Percentiles rank a stretch among this genome's conserved stretches.
phyloP scores from a whole-genome alignment of 371 early-diverging fungal genomes.

The Mucor lusitanicus region DNA sequence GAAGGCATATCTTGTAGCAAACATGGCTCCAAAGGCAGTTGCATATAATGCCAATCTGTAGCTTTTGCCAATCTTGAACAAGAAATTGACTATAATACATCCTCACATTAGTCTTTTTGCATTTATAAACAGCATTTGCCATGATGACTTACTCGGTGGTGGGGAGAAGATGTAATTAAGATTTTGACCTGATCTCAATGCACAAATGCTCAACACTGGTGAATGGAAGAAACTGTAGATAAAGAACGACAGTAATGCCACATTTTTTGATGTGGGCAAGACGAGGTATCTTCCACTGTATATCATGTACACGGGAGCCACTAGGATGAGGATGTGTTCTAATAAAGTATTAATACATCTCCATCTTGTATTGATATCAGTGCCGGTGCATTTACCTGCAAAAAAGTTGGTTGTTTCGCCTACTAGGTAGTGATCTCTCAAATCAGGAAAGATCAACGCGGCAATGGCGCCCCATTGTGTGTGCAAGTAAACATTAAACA shows the following conservation, averaged over 20 bases:
- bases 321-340: constrained; percentile 51
- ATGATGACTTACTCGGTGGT: constrained; percentile 39
- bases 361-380: too few species aligned
- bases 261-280: constrained; percentile 40
- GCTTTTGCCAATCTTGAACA: constrained; percentile 17
- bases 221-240: constrained; percentile 54
- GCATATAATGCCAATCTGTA: constrained; percentile 28
- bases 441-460: constrained; percentile 60
- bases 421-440: constrained; percentile 53
- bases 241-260: constrained; percentile 51
- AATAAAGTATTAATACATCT: not conserved
- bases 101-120: not conserved
- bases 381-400: constrained; percentile 51
- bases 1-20: constrained; percentile 25
- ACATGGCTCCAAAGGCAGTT: constrained; percentile 29
- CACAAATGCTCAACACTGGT: constrained; percentile 37
- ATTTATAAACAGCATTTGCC: not conserved
- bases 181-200: constrained; percentile 45
- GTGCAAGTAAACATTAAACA: constrained; percentile 65
- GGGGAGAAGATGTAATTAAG: constrained; percentile 55
- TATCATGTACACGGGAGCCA: constrained; percentile 51
- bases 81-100: constrained; percentile 20
- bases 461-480: constrained; percentile 66
- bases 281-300: constrained; percentile 53
- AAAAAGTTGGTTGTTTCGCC: constrained; percentile 65